Evolutionary conservation across 495 filamentous ascomycete genomes (phyloP).

Genomic region (Penicillium soppii): DNA sequence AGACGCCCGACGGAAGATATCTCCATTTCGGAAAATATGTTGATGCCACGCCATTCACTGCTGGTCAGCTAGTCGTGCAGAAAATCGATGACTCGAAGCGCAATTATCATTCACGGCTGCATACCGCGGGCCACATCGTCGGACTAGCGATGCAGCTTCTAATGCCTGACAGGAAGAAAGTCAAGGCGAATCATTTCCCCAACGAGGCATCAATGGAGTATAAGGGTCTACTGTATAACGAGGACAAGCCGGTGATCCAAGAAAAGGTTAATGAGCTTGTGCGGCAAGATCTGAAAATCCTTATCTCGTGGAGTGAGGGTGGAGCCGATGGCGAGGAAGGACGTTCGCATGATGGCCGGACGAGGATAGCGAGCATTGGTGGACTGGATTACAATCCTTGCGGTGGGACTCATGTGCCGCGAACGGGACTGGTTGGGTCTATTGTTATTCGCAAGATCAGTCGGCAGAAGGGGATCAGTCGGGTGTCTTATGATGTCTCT

Average conservation of each 20-base stretch:
- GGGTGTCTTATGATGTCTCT: constrained; percentile 52
- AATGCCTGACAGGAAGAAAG: constrained; percentile 52
- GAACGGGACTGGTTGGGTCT: constrained; percentile 50
- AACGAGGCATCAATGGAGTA: constrained; percentile 61
- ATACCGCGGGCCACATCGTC: constrained; percentile 65
- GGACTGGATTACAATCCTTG: constrained; percentile 62
- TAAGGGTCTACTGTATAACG: constrained; percentile 57
- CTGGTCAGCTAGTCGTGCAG: constrained; percentile 47
- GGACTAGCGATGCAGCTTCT: constrained; percentile 57
- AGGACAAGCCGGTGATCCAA: constrained; percentile 58
- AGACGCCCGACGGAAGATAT: constrained; percentile 44
- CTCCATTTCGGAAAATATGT: constrained; percentile 59
- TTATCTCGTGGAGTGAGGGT: constrained; percentile 48
- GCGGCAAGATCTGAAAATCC: constrained; percentile 47
- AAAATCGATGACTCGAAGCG: constrained; percentile 54
- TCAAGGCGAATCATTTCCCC: constrained; percentile 64
- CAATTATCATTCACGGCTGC: constrained; percentile 56
- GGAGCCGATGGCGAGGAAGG: constrained; percentile 28
- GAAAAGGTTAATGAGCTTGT: constrained; percentile 54
- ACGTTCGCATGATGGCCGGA: constrained; percentile 14
- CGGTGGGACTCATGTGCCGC: constrained; percentile 62
- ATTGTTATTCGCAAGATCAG: constrained; percentile 60
- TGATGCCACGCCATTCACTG: constrained; percentile 21
- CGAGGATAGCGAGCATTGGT: constrained; percentile 53
- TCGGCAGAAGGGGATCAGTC: constrained; percentile 56